Evolutionary conservation across 2,329 filamentous ascomycete species (phyloP).

Genomic region (Eutypella sp.): DNA sequence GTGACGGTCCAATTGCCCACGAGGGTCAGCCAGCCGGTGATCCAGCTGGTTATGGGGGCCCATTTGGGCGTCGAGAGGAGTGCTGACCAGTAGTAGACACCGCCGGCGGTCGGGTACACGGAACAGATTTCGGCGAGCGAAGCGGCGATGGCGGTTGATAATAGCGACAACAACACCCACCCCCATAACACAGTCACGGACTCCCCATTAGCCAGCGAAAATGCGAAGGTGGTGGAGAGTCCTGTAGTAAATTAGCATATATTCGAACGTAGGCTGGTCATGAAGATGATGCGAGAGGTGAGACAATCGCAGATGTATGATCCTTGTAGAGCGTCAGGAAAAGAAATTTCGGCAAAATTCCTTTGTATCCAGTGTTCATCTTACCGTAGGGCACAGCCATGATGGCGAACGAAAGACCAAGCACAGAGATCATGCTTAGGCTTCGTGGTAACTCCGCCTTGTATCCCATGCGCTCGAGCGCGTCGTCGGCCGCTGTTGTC

Average conservation of each 20-base stretch:
- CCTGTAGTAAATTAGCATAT: no score
- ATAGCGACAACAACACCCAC: constrained; percentile 61
- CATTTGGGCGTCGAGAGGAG: constrained; percentile 62
- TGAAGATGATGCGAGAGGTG: no score
- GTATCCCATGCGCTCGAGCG: constrained; percentile 63
- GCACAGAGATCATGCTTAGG: constrained; percentile 61
- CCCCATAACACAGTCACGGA: constrained; percentile 66
- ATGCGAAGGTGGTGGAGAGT: constrained; percentile 62
- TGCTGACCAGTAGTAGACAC: constrained; percentile 67
- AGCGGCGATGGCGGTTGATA: constrained; percentile 59
- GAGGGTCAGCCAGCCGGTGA: constrained; percentile 67
- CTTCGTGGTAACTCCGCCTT: constrained; percentile 61
- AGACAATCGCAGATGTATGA: no score
- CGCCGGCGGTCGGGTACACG: constrained; percentile 63
- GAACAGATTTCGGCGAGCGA: constrained; percentile 66
- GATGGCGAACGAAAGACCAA: constrained; percentile 66
- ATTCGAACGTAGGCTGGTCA: no score
- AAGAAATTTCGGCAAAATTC: no score
- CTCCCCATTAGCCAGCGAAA: constrained; percentile 64
- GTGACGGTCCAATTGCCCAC: constrained; percentile 68
- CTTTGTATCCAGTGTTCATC: no score
- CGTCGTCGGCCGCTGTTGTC: constrained; percentile 44
- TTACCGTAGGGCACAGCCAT: constrained; percentile 70
- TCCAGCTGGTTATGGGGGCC: constrained; percentile 63
- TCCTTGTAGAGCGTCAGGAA: no score